Percentiles rank a stretch among this genome's conserved stretches.
These are phyloP conservation scores for Alloteropsis semialata DNA, from an alignment of 176 grass and related monocot species.

Conservation along the genomic window DNA sequence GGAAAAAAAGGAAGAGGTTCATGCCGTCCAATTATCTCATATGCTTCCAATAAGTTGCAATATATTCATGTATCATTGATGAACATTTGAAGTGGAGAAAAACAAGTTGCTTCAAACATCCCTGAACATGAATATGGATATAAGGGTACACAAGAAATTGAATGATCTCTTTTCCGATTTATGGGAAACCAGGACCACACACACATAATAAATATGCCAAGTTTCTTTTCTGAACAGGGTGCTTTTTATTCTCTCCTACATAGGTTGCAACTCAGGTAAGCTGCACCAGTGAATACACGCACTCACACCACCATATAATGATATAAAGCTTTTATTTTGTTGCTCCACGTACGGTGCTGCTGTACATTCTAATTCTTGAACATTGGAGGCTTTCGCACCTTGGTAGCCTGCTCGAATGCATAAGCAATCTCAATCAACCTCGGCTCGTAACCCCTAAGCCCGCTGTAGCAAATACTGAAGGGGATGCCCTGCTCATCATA, in stretches of 20 bases:
- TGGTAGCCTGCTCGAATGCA: constrained; percentile 65
- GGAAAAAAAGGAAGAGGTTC: too few relatives aligned
- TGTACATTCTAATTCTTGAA: neutral
- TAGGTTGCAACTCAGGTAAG: neutral
- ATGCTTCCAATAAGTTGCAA: too few relatives aligned
- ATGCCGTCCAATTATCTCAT: too few relatives aligned
- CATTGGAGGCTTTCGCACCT: constrained; percentile 33
- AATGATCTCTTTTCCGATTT: neutral
- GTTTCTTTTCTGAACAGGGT: neutral
- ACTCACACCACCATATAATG: neutral
- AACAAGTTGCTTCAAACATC: too few relatives aligned
- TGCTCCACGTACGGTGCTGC: neutral
- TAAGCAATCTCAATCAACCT: constrained; percentile 64
- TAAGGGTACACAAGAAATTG: neutral
- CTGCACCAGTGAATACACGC: neutral
- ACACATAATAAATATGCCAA: neutral
- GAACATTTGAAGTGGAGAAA: too few relatives aligned
- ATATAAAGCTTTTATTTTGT: neutral
- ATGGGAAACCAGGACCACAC: neutral
- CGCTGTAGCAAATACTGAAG: constrained; percentile 56
- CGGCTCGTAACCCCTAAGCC: constrained; percentile 55
- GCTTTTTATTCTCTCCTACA: neutral
- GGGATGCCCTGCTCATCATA: constrained; percentile 38
- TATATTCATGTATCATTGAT: too few relatives aligned
- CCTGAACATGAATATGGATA: neutral